A percentile compares a stretch with the other conserved stretches of the same genome.
phyloP scores from a whole-genome alignment of 148 eudicot genomes.

The Nepenthes mirabilis region DNA sequence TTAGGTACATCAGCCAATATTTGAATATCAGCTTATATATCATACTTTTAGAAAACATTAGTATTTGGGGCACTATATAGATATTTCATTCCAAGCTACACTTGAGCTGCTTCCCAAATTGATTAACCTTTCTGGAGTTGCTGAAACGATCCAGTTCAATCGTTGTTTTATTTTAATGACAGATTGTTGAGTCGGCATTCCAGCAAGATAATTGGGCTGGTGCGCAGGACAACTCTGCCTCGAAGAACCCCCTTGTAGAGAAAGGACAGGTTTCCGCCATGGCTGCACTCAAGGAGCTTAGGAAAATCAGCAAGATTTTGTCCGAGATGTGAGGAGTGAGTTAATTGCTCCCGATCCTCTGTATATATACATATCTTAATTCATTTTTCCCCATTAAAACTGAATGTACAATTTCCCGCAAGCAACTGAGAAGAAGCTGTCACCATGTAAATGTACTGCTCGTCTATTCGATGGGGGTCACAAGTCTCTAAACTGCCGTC shows the following conservation, averaged over 20 bases:
- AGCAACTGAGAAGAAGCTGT: too few relatives aligned
- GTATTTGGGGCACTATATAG: too few relatives aligned
- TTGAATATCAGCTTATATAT: not conserved
- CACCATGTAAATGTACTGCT: too few relatives aligned
- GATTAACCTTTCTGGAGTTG: not conserved
- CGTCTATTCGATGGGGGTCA: too few relatives aligned
- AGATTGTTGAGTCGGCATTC: conserved; percentile 78
- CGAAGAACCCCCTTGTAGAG: conserved; percentile 47
- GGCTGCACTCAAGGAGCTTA: conserved; percentile 81
- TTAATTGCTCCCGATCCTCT: conserved; percentile 2
- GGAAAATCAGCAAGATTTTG: conserved; percentile 77
- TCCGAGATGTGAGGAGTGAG: conserved; percentile 45
- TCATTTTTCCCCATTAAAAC: not conserved
- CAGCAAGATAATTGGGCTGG: conserved; percentile 51
- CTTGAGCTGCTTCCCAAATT: too few relatives aligned
- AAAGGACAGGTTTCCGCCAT: conserved; percentile 73
- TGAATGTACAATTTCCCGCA: too few relatives aligned
- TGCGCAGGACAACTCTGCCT: conserved; percentile 21
- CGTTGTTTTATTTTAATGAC: conserved; percentile 3
- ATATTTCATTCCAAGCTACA: too few relatives aligned
- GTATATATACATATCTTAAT: conserved; percentile 6
- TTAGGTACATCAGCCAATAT: not conserved
- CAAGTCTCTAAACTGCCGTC: too few relatives aligned
- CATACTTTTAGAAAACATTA: too few relatives aligned
- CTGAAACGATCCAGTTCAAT: not conserved